Base-by-base conservation (phyloP, 768 basidiomycete genomes). In the Podaxis carcinomalis region DNA sequence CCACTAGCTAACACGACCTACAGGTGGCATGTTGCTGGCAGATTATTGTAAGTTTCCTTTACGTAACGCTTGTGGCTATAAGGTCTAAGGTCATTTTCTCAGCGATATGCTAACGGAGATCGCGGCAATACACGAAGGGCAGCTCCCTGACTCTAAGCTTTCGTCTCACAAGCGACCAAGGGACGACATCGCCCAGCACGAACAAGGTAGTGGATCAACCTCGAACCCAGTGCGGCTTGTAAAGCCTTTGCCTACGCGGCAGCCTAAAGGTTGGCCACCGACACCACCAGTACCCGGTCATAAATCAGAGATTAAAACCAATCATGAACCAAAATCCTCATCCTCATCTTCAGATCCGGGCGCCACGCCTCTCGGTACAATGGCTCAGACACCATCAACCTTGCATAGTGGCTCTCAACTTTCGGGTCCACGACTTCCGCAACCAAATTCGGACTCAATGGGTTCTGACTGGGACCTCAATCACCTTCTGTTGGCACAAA, bases 61-160 rank as follows among this genome's bases (percentile, higher is more conserved):
- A 27, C 25, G 37, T 39, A 73, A 76, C 50, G 5, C 37, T 7
- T 7, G 35, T 23, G 37, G 2, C 42, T 54, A 51, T 23, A 51
- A 19, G 51, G 16, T 27, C 16, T 16, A 16, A 21, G 7, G 77
- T n/a, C 55, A 27, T 9, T 35, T 36, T 57, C 10, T 1, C 60
- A 87, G 86, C 78, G 85, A 88, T 62, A 77, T 87, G 59, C 69
- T 88, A 39, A 82, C 80, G 56, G 86, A 84, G 60, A 74, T 87
- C 1, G 82, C 81, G 21, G 80, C 78, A 0, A 78, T 83, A 7
- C 79, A 82, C 6, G 81, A 85, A 3, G 77, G 84, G 14, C 78
- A 80, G 11, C 71, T 74, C 42, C 68, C 76, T 0, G 79, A 77
- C 35, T 77, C 76, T 2, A 72, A 10, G 19, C 28, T 76, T 9